Evolutionary conservation across 768 basidiomycete species (phyloP), one percentile per base, ranked within the genome.

Genomic region (Gloeostereum incarnatum): DNA sequence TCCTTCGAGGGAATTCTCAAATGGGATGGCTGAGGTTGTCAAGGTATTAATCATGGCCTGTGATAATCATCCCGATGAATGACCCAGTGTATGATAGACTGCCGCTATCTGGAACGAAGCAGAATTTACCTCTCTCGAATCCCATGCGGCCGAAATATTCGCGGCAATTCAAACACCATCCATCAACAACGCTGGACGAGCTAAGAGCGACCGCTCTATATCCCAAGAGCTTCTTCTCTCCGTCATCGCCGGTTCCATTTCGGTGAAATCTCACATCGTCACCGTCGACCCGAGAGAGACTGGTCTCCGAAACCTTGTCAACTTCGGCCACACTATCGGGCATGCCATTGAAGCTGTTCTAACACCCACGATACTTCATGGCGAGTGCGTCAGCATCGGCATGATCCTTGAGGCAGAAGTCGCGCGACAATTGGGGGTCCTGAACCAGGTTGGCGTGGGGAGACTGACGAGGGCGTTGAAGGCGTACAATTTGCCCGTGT

Each of bases 341-440:
- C 96, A 99, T 63, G 96, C 94, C 11, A 93, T 98, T 51, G 96
- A 99, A 62, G 96, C 92, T 6, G 78, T 98, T 26, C 65, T 98
- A 40, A 94, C 94, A 0, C 94, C 94, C 14, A 73, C 81, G 11
- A 84, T 97, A 45, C 76, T 99, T 8, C 96, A 99, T 49, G 96
- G 96, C 30, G 96, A 99, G 59, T 97, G 94, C 49, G 81, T 99
- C 51, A 78, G 83, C 40, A 73, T 98, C 19, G 96, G 96, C 3
- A 98, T 97, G 82, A 83, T 98, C 39, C 76, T 98, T 31, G 96
- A 99, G 57, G 94, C 86, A 11, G 94, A 99, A 58, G 71, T 98
- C 30, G 82, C 96, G 3, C 70, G 96, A 6, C 81, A 80, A 45
- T 71, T 93, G 50, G 94, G 93, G 13, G 71, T 89, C 19, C 74